Percentiles rank a stretch among this genome's conserved stretches.
phyloP scores from a whole-genome alignment of 768 basidiomycete genomes.

The Rhizopogon vulgaris region DNA sequence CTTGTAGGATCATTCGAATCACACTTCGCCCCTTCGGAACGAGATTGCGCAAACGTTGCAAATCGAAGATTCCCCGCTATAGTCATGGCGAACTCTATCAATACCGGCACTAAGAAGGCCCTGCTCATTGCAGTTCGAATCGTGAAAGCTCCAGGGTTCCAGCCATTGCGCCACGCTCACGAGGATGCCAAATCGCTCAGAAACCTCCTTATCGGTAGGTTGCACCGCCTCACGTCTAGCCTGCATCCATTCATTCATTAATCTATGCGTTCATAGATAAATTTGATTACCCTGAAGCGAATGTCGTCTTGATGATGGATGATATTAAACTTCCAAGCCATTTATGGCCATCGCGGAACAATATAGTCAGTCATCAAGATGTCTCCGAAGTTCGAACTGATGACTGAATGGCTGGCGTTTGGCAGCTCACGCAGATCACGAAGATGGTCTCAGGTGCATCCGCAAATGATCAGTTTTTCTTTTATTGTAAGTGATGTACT shows the following conservation, averaged over 20 bases:
- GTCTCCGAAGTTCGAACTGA: neutral
- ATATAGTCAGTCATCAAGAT: constrained; percentile 33
- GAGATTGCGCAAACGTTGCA: neutral
- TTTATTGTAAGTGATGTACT: constrained; percentile 40
- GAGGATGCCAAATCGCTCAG: constrained; percentile 10
- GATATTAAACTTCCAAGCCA: constrained; percentile 17
- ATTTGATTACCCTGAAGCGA: constrained; percentile 31
- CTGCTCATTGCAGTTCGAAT: constrained; percentile 19
- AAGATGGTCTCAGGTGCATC: constrained; percentile 38
- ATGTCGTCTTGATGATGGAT: constrained; percentile 43
- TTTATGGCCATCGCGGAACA: constrained; percentile 34
- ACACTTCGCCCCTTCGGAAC: too few species aligned
- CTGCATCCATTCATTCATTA: neutral
- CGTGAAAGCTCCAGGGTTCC: neutral
- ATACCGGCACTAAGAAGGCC: constrained; percentile 10
- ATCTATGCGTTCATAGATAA: constrained; percentile 17
- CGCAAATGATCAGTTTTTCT: constrained; percentile 47
- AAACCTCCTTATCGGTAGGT: constrained; percentile 18
- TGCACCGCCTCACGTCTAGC: neutral
- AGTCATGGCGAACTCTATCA: neutral
- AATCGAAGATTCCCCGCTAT: neutral
- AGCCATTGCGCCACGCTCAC: constrained; percentile 9
- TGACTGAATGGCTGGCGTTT: neutral
- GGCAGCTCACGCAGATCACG: constrained; percentile 36
- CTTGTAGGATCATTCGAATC: too few species aligned